Conservation (phyloP, 202 grass and related monocot species). For the Digitaria exilis region DNA sequence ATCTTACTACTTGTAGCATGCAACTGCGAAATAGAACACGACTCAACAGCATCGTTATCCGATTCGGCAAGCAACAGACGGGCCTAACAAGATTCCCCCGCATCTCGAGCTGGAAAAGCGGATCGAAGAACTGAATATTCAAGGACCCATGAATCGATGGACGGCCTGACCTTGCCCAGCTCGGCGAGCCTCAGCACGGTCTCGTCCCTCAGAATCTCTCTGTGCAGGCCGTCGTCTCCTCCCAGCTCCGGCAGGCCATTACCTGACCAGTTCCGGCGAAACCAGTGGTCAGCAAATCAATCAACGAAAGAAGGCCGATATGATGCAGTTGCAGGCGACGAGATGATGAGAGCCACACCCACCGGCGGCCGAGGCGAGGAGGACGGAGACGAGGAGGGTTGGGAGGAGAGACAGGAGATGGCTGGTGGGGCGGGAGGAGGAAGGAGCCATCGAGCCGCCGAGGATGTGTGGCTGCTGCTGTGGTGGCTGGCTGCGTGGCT, state of each 20-base stretch:
- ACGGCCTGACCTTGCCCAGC: constrained; percentile 59
- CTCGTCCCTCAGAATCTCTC: constrained; percentile 75
- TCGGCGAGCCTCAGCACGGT: constrained; percentile 65
- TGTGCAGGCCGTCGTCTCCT: constrained; percentile 47
- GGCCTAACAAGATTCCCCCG: constrained; percentile 22
- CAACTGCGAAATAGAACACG: not conserved
- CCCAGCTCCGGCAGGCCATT: constrained; percentile 50
- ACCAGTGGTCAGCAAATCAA: not conserved
- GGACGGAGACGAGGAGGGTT: not conserved
- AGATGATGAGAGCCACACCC: constrained; percentile 2
- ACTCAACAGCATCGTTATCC: not conserved
- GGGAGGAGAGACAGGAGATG: not conserved
- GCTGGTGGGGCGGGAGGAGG: not conserved
- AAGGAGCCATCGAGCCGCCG: constrained; percentile 40
- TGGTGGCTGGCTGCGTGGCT: not conserved
- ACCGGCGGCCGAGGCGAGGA: not conserved
- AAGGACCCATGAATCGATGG: not conserved
- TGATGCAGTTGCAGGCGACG: not conserved
- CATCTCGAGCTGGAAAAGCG: constrained; percentile 30
- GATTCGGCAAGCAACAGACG: not conserved
- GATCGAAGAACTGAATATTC: constrained; percentile 37
- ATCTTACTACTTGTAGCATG: not conserved
- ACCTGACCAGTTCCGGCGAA: constrained; percentile 8
- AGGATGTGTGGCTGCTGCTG: not conserved
- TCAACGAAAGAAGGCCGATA: not conserved